Conservation (phyloP, 2,329 filamentous ascomycete genomes). For the Neospermospora avenae region DNA sequence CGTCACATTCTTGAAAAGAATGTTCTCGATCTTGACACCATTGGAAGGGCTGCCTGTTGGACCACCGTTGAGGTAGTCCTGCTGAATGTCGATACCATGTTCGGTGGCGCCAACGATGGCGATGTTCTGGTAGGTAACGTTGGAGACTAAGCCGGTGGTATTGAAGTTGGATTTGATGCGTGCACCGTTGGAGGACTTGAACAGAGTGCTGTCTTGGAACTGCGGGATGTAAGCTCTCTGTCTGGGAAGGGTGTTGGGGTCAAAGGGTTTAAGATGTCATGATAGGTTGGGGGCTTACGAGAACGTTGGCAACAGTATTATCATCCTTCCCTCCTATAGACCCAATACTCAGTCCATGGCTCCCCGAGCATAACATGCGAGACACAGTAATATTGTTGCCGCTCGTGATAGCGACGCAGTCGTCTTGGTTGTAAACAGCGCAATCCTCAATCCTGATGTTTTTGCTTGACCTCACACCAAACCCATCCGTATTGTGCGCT, state of each 20-base stretch:
- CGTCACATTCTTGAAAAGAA: conserved; percentile 37
- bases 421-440: conserved; percentile 33
- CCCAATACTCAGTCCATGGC: conserved; percentile 36
- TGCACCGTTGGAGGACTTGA: conserved; percentile 36
- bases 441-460: conserved; percentile 40
- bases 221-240: background rate
- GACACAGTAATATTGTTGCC: conserved; percentile 34
- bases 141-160: conserved; percentile 39
- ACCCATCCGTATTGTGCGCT: conserved; percentile 52
- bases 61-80: conserved; percentile 50
- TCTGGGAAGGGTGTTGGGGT: background rate
- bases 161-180: conserved; percentile 41
- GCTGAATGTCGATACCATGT: conserved; percentile 51
- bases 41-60: conserved; percentile 39
- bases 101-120: conserved; percentile 42
- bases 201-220: conserved; percentile 32
- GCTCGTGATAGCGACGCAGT: conserved; percentile 35
- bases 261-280: background rate
- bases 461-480: conserved; percentile 44
- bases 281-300: conserved; percentile 20
- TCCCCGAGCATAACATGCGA: conserved; percentile 31
- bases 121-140: conserved; percentile 47
- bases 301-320: conserved; percentile 36
- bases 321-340: conserved; percentile 35
- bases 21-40: conserved; percentile 38